A percentile compares a stretch with the other conserved stretches of the same genome.
phyloP scores from a whole-genome alignment of 2,329 filamentous ascomycete genomes.

The Colletotrichum spinosum region DNA sequence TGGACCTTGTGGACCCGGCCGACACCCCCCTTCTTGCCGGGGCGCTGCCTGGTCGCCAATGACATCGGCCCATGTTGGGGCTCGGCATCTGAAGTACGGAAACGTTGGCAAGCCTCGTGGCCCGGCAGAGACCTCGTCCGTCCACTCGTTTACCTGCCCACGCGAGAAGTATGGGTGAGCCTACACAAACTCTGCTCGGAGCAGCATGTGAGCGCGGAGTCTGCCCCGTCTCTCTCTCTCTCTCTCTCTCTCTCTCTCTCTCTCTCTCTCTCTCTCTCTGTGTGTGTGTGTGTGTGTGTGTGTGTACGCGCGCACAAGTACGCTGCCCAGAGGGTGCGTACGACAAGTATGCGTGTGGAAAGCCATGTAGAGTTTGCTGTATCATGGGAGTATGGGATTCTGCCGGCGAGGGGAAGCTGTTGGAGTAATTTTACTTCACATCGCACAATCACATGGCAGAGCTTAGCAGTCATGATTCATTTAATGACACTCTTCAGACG shows the following conservation, averaged over 20 bases:
- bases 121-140: too few species aligned
- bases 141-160: too few species aligned
- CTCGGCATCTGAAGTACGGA: not conserved
- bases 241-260: too few species aligned
- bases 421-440: conserved; percentile 1
- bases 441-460: not conserved
- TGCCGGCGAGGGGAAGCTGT: not conserved
- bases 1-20: conserved; percentile 8
- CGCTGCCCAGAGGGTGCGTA: too few species aligned
- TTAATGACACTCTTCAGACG: not conserved
- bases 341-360: too few species aligned
- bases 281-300: too few species aligned
- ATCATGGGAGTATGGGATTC: not conserved
- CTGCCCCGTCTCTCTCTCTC: too few species aligned
- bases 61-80: conserved; percentile 8
- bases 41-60: not conserved
- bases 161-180: too few species aligned
- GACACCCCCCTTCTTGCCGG: conserved; percentile 5
- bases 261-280: too few species aligned
- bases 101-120: not conserved
- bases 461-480: conserved; percentile 16
- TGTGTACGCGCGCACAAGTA: too few species aligned
- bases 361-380: conserved; percentile 1
- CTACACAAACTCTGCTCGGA: too few species aligned
- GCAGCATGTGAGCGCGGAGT: too few species aligned